These are phyloP conservation scores for Rosa persica DNA, from an alignment of 306 rosid species.

Conservation along the genomic window DNA sequence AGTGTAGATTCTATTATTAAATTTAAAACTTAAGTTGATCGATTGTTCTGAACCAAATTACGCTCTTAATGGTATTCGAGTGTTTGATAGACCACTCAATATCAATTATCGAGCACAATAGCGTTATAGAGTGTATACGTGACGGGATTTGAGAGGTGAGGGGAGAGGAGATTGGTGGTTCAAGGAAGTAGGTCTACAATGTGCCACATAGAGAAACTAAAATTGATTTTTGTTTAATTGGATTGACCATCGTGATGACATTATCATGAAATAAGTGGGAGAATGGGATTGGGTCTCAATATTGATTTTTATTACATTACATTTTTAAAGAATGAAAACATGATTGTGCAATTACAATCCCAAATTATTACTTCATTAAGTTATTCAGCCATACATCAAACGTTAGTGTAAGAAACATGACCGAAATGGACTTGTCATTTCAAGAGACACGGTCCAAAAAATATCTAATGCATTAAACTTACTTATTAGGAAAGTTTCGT, in stretches of 20 bases:
- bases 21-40: no score
- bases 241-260: not conserved
- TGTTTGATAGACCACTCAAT: no score
- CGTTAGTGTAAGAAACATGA: not conserved
- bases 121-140: no score
- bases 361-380: not conserved
- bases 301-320: not conserved
- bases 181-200: not conserved
- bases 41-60: no score
- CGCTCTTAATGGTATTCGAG: no score
- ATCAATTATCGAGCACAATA: no score
- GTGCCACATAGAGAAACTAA: not conserved
- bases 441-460: not conserved
- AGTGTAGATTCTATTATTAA: no score
- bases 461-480: not conserved
- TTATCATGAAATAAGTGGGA: not conserved
- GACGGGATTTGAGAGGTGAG: not conserved
- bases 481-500: not conserved
- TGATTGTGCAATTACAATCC: not conserved
- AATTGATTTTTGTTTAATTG: not conserved
- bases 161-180: not conserved
- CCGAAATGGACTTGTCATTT: not conserved
- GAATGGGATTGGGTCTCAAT: not conserved
- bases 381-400: not conserved
- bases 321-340: not conserved